Evolutionary conservation across 2,329 filamentous ascomycete genomes (phyloP).

Genomic region (Cytospora piceae): DNA sequence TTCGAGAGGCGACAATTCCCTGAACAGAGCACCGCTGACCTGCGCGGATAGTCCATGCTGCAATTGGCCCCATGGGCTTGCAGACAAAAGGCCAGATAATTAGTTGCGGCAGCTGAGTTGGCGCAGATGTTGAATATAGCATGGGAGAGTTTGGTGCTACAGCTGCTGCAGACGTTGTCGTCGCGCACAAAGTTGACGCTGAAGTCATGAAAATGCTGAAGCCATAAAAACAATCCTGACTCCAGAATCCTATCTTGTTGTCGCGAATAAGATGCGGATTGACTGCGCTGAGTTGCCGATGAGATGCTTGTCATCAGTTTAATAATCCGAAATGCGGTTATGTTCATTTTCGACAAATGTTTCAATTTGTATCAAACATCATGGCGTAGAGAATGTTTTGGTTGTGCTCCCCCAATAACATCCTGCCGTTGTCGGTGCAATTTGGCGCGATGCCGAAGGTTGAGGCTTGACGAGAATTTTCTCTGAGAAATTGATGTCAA

Average conservation of each 20-base stretch:
- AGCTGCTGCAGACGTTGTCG: constrained; percentile 36
- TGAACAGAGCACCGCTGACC: constrained; percentile 37
- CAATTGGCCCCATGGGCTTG: constrained; percentile 38
- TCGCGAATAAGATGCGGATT: neutral
- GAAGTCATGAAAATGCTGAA: constrained; percentile 33
- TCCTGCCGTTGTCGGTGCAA: constrained; percentile 12
- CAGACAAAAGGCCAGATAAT: constrained; percentile 38
- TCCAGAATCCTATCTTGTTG: neutral
- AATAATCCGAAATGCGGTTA: constrained; percentile 38
- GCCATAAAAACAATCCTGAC: constrained; percentile 1
- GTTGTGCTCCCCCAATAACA: constrained; percentile 35
- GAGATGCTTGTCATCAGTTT: constrained; percentile 38
- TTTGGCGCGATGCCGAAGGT: neutral
- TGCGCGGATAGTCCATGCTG: constrained; percentile 34
- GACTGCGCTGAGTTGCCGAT: constrained; percentile 31
- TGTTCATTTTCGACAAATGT: constrained; percentile 36
- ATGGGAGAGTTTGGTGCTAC: constrained; percentile 40
- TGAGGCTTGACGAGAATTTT: neutral
- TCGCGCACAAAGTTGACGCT: constrained; percentile 38
- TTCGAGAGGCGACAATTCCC: constrained; percentile 32
- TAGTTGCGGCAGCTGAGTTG: constrained; percentile 30
- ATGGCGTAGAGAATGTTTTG: constrained; percentile 33
- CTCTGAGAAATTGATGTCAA: too few relatives aligned
- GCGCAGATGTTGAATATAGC: constrained; percentile 32
- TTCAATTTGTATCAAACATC: constrained; percentile 33